These are phyloP conservation scores for Tricholoma sp. DNA, from an alignment of 768 basidiomycete species.

Conservation along the genomic window DNA sequence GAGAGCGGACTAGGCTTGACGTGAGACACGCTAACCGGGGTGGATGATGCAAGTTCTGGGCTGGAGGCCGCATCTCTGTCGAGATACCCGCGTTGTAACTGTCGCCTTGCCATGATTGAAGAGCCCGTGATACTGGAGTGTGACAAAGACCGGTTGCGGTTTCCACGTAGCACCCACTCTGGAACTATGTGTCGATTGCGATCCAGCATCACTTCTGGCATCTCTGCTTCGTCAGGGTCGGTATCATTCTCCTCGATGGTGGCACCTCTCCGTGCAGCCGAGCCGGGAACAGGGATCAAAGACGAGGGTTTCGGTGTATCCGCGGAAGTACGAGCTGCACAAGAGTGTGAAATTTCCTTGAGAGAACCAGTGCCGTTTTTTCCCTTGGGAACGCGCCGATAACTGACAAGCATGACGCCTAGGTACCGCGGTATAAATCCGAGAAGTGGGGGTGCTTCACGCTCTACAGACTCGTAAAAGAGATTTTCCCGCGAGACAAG, in stretches of 20 bases:
- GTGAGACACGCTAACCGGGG: constrained; percentile 15
- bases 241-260: constrained; percentile 28
- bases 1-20: constrained; percentile 36
- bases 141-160: constrained; percentile 45
- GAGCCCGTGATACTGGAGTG: constrained; percentile 38
- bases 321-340: constrained; percentile 20
- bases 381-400: constrained; percentile 67
- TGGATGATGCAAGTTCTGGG: constrained; percentile 52
- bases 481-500: constrained; percentile 95
- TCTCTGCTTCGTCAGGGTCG: constrained; percentile 70
- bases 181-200: constrained; percentile 95
- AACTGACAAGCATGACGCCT: constrained; percentile 97
- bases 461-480: constrained; percentile 96
- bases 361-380: constrained; percentile 17
- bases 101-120: constrained; percentile 28
- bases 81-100: constrained; percentile 36
- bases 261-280: constrained; percentile 13
- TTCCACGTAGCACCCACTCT: constrained; percentile 74
- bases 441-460: constrained; percentile 86
- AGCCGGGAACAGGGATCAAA: constrained; percentile 13
- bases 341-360: constrained; percentile 18
- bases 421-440: constrained; percentile 97
- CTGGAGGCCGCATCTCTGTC: constrained; percentile 60
- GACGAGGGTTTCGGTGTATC: constrained; percentile 17
- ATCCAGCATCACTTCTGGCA: constrained; percentile 92